Evolutionary conservation across 169 alveolate species (phyloP), one percentile per base, ranked within the genome.

Genomic region (Eimeria maxima): DNA sequence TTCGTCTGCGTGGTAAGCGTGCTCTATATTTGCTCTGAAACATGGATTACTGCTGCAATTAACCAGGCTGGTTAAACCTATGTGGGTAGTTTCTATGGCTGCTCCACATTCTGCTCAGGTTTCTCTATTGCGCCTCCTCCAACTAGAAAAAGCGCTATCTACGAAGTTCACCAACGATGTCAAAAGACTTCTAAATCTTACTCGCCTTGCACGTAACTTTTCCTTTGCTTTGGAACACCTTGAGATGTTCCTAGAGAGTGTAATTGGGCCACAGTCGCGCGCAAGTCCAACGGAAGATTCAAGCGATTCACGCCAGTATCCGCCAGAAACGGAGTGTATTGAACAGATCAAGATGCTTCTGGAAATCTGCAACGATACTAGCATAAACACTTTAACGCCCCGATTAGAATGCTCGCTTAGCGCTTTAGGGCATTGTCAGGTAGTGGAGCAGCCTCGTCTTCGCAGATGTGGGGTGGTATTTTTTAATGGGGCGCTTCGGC

Each of bases 161-260:
- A 42, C 24, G 60, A 74, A 33, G 22, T 44, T 74, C 50, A 38
- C 29, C n/a, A 74, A 38, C 29, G 84, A 74, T 18, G 7, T 29
- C 18, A 38, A 74, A 22, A 14, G 84, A 16, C 57, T 74, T 38
- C 29, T 74, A 4, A 53, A 74, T 4, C 84, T 74, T 13, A 74
- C 18, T 42, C 84, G 84, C 84, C 84, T 74, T 38, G 84, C 33
- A 22, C 50, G 50, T 42, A 74, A 42, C 55, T 74, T 74, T 74
- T 53, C 84, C 29, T 74, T 22, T 74, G 84, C 84, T 10, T 74
- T 16, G 33, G 60, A 74, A 20, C 84, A 74, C 13, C 84, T 74
- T 74, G 57, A 74, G 7, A 74, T 38, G 57, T 74, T 74, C 22
- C 38, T 20, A 20, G 50, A 42, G 55, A 74, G 60, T 38, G 84